phyloP scores from a whole-genome alignment of 179 eudicot species.

The Sideroxylon spinosum region DNA sequence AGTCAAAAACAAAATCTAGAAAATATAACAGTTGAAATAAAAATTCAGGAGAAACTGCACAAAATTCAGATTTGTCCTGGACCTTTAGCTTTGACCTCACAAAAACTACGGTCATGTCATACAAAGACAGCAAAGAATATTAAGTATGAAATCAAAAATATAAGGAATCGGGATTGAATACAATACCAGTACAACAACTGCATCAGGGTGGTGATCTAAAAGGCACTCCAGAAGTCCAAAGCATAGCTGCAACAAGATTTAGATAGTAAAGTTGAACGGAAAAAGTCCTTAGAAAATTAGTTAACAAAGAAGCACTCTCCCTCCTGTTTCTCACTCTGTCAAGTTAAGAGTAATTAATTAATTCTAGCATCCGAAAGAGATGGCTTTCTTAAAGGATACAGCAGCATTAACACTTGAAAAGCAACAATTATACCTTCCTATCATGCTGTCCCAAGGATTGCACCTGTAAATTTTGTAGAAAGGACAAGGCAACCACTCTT shows the following conservation, averaged over 20 bases:
- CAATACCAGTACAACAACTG: constrained; percentile 54
- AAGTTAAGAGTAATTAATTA: background rate
- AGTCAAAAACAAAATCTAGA: background rate
- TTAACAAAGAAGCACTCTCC: background rate
- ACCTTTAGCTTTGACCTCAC: background rate
- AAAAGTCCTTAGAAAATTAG: background rate
- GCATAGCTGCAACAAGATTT: constrained; percentile 58
- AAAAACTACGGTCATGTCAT: background rate
- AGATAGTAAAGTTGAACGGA: background rate
- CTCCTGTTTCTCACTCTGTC: background rate
- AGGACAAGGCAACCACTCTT: constrained; percentile 52
- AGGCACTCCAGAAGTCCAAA: constrained; percentile 80
- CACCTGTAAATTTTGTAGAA: constrained; percentile 59
- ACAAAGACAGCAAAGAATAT: background rate
- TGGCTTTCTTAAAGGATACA: background rate
- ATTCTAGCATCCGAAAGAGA: background rate
- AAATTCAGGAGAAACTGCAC: background rate
- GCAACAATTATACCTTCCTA: constrained; percentile 55
- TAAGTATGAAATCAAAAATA: background rate
- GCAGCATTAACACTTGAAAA: background rate
- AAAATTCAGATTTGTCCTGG: background rate
- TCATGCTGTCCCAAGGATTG: constrained; percentile 81
- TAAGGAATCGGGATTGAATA: constrained; percentile 6
- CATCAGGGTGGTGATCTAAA: constrained; percentile 53
- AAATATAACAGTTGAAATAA: background rate